Conservation (phyloP, 495 filamentous ascomycete genomes). For the Trichoderma gamsii region DNA sequence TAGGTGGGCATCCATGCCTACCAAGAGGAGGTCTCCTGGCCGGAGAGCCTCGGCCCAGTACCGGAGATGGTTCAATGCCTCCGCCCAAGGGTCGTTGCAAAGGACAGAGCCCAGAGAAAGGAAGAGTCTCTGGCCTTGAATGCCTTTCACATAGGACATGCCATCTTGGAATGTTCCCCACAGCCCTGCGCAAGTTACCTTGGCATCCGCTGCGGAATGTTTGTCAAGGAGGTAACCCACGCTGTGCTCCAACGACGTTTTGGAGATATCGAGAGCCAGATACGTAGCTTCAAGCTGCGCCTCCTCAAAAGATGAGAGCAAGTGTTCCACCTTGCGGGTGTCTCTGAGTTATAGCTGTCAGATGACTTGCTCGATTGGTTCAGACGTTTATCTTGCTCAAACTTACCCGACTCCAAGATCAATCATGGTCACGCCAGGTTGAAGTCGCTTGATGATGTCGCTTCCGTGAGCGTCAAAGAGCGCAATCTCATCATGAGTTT, state of each 20-base stretch:
- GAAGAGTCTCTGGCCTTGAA: conserved; percentile 4
- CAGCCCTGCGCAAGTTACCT: conserved; percentile 12
- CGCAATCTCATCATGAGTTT: conserved; percentile 16
- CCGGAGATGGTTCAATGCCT: background rate
- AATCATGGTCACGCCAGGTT: conserved; percentile 10
- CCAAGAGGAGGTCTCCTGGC: conserved; percentile 14
- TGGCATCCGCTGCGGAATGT: background rate
- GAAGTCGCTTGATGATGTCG: background rate
- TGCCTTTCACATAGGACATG: background rate
- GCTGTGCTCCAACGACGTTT: conserved; percentile 12
- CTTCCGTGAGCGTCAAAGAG: conserved; percentile 11
- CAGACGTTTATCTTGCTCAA: background rate
- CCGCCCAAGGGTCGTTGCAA: conserved; percentile 15
- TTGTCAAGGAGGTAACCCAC: background rate
- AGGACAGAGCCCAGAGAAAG: conserved; percentile 17
- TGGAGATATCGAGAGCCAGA: conserved; percentile 17
- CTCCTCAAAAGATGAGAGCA: conserved; percentile 4
- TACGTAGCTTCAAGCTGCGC: background rate
- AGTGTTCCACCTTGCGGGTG: conserved; percentile 16
- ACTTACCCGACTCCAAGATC: conserved; percentile 17
- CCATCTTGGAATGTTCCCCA: conserved; percentile 17
- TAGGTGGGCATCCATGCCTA: conserved; percentile 16
- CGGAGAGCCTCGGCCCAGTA: conserved; percentile 9
- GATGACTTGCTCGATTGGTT: background rate
- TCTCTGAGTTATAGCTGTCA: conserved; percentile 3